These are phyloP conservation scores for Penicillium sp. DNA, from an alignment of 2,329 filamentous ascomycete genomes.

Conservation along the genomic window DNA sequence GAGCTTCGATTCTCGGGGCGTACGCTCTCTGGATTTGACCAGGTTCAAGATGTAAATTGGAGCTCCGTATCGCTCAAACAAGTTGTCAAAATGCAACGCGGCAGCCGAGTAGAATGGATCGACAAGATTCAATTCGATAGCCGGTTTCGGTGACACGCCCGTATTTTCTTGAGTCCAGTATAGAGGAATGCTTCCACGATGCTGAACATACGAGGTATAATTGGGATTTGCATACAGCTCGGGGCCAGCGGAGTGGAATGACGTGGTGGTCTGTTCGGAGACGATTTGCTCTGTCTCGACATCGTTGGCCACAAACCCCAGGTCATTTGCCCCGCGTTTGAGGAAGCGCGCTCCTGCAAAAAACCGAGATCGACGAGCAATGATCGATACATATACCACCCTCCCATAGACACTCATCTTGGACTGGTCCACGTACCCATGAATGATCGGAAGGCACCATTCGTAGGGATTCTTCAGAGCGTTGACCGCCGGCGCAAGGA, in stretches of 20 bases:
- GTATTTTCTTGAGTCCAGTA: conserved; percentile 98
- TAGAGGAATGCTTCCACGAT: conserved; percentile 92
- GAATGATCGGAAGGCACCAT: conserved; percentile 94
- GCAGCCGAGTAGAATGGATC: conserved; percentile 95
- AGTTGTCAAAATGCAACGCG: conserved; percentile 89
- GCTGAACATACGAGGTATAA: conserved; percentile 95
- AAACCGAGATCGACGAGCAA: conserved; percentile 86
- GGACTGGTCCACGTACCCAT: conserved; percentile 94
- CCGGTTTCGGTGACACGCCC: conserved; percentile 92
- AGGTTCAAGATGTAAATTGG: conserved; percentile 91
- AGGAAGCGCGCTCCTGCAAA: conserved; percentile 94
- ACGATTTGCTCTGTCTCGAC: conserved; percentile 99
- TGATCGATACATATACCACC: conserved; percentile 87
- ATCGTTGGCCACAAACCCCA: conserved; percentile 96
- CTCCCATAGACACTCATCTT: conserved; percentile 84
- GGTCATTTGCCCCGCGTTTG: conserved; percentile 91
- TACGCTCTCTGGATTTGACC: conserved; percentile 85
- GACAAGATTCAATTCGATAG: conserved; percentile 91
- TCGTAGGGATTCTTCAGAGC: conserved; percentile 81
- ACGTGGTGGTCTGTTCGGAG: conserved; percentile 89
- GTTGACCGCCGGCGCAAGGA: conserved; percentile 73
- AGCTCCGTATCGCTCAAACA: conserved; percentile 90
- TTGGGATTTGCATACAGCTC: conserved; percentile 84
- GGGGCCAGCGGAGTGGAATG: conserved; percentile 88
- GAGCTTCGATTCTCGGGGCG: conserved; percentile 87